These are phyloP conservation scores for Chloromonas sp. DNA, from an alignment of 163 green algal genomes.

Conservation along the genomic window DNA sequence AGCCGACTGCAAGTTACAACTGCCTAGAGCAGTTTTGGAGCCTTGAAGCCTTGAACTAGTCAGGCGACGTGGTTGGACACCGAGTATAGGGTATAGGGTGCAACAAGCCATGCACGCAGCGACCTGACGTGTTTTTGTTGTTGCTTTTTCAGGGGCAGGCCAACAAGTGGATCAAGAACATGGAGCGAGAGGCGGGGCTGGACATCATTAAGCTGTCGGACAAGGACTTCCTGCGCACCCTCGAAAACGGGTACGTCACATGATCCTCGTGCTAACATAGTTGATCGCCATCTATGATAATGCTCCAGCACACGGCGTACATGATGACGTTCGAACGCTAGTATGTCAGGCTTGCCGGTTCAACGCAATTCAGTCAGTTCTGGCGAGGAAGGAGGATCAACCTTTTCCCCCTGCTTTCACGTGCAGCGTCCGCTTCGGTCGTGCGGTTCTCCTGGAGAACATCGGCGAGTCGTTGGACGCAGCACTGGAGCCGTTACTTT, in stretches of 20 bases:
- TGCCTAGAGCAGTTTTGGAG: too few relatives aligned
- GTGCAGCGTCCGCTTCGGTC: conserved; percentile 42
- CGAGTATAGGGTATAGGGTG: background rate
- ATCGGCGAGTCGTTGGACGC: conserved; percentile 67
- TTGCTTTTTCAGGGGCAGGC: conserved; percentile 59
- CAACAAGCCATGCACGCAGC: background rate
- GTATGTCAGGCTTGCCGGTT: too few relatives aligned
- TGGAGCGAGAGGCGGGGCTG: conserved; percentile 62
- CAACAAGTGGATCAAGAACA: conserved; percentile 80
- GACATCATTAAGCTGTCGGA: conserved; percentile 73
- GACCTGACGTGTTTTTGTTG: background rate
- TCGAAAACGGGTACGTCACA: conserved; percentile 57
- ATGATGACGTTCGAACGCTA: too few relatives aligned
- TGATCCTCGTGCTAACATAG: background rate
- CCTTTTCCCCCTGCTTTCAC: too few relatives aligned
- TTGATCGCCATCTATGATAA: too few relatives aligned
- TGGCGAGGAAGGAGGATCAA: too few relatives aligned
- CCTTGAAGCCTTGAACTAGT: too few relatives aligned
- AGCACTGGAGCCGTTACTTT: conserved; percentile 70
- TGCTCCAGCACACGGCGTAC: too few relatives aligned
- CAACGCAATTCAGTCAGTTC: too few relatives aligned
- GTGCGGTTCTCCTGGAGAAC: conserved; percentile 56
- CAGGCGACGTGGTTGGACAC: too few relatives aligned
- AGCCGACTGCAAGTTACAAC: too few relatives aligned
- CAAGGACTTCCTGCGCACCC: conserved; percentile 70